phyloP scores from a whole-genome alignment of 768 basidiomycete species.

The Imleria badia region DNA sequence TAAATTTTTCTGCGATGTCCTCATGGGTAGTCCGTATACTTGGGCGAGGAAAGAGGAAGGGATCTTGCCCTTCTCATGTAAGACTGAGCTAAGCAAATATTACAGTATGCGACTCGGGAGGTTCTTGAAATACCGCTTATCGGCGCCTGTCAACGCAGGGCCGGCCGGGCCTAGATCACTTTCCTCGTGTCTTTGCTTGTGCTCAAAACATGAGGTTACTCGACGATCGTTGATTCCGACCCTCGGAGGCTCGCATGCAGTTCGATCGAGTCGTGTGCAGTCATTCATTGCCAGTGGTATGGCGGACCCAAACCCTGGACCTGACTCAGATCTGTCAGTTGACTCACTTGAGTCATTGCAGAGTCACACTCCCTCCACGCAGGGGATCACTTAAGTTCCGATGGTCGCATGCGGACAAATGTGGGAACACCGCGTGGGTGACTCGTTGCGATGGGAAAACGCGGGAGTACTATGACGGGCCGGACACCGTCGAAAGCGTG shows the following conservation, averaged over 20 bases:
- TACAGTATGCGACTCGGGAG: too few species aligned
- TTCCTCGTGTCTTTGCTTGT: neutral
- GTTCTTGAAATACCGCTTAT: too few species aligned
- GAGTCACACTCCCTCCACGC: too few species aligned
- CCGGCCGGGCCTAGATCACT: neutral
- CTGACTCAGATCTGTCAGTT: neutral
- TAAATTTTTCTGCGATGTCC: neutral
- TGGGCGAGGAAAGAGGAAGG: too few species aligned
- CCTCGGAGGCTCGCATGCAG: too few species aligned
- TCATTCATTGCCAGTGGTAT: neutral
- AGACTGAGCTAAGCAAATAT: too few species aligned
- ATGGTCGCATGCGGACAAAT: neutral
- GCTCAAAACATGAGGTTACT: neutral
- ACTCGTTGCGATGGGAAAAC: slow-evolving; percentile 1
- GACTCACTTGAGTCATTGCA: neutral
- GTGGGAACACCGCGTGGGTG: neutral
- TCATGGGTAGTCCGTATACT: neutral
- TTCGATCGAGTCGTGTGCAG: neutral
- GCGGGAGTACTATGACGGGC: neutral
- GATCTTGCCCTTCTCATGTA: too few species aligned
- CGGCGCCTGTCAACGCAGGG: too few species aligned
- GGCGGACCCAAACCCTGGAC: neutral
- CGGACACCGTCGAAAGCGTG: too few species aligned
- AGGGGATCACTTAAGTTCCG: too few species aligned
- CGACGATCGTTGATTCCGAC: neutral